Conservation (phyloP, 1,284 basidiomycete species). For the Ustilago esculenta region DNA sequence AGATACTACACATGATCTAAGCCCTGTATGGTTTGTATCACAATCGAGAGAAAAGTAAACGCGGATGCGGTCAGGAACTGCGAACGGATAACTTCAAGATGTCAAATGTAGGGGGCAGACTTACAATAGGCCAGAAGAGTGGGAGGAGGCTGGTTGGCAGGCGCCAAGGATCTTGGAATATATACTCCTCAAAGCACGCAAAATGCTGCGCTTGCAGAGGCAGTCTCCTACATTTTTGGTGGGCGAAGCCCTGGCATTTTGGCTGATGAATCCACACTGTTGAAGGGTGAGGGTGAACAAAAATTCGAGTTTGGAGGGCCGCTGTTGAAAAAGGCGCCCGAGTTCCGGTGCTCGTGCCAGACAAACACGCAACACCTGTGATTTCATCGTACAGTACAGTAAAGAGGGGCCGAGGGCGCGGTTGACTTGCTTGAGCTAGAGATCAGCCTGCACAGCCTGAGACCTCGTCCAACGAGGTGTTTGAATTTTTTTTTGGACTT, state of each 20-base stretch:
- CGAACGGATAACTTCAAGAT: neutral
- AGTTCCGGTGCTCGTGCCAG: constrained; percentile 5
- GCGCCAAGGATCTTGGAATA: constrained; percentile 24
- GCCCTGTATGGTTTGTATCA: constrained; percentile 37
- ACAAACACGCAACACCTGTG: constrained; percentile 9
- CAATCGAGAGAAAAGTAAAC: neutral
- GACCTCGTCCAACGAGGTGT: neutral
- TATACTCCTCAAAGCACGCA: constrained; percentile 27
- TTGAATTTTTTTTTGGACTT: no score
- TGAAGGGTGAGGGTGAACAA: no score
- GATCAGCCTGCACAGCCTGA: constrained; percentile 9
- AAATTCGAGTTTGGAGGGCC: constrained; percentile 40
- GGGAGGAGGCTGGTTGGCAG: neutral
- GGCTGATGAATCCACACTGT: no score
- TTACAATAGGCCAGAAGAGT: constrained; percentile 57
- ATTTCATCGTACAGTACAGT: constrained; percentile 43
- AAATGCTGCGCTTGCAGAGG: constrained; percentile 5
- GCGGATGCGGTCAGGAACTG: constrained; percentile 19
- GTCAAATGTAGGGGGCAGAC: constrained; percentile 13
- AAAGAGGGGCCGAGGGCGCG: neutral
- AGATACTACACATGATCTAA: constrained; percentile 63
- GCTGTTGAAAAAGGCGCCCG: constrained; percentile 1
- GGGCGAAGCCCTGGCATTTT: neutral
- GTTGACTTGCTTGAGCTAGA: constrained; percentile 7
- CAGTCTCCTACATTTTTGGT: neutral